Evolutionary conservation across 2,329 filamentous ascomycete species (phyloP).

Genomic region (Plenodomus lindquistii): DNA sequence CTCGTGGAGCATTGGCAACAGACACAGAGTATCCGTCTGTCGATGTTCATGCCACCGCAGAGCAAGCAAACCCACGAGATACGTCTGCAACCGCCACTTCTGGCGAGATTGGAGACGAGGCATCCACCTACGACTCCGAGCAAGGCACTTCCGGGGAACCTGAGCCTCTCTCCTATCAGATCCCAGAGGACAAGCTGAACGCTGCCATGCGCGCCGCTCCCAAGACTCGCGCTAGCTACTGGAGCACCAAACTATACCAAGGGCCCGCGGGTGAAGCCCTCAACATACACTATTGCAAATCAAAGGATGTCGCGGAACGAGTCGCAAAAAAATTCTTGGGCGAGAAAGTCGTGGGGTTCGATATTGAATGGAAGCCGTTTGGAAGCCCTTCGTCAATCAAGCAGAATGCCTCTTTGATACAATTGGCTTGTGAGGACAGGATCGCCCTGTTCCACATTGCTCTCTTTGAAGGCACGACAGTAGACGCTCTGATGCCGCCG

Average conservation of each 20-base stretch:
- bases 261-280: constrained; percentile 59
- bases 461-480: constrained; percentile 39
- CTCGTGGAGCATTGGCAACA: neutral
- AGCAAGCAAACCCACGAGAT: neutral
- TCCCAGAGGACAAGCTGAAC: constrained; percentile 32
- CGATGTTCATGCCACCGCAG: neutral
- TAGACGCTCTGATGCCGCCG: constrained; percentile 66
- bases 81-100: neutral
- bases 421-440: constrained; percentile 75
- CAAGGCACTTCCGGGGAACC: constrained; percentile 23
- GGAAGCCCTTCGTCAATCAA: constrained; percentile 59
- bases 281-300: constrained; percentile 77
- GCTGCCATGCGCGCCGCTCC: constrained; percentile 36
- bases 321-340: constrained; percentile 69
- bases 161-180: constrained; percentile 35
- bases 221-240: constrained; percentile 53
- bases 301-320: constrained; percentile 67
- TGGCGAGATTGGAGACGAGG: neutral
- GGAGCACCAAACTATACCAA: constrained; percentile 70
- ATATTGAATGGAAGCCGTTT: constrained; percentile 77
- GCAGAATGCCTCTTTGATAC: constrained; percentile 82
- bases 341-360: constrained; percentile 79
- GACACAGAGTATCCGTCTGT: neutral
- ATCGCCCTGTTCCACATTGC: constrained; percentile 84
- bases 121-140: constrained; percentile 5